Evolutionary conservation across 129 eudicot genomes (phyloP).

Genomic region (Arctium minus): DNA sequence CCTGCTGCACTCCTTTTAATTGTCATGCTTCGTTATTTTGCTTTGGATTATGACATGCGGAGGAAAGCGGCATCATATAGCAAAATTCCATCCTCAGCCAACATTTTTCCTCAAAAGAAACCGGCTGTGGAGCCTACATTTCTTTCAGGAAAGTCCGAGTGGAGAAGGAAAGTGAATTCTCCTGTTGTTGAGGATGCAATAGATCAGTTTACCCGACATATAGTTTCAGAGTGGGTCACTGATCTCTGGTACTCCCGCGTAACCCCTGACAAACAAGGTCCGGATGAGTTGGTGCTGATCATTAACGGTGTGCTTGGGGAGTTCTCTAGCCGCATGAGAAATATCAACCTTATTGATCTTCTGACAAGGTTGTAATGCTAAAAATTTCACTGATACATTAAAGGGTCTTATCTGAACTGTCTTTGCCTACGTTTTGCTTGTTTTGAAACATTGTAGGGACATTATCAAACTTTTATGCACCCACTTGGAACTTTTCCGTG

Average conservation of each 20-base stretch:
- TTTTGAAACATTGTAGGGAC: conserved; percentile 61
- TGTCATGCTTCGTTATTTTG: conserved; percentile 59
- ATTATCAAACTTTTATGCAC: conserved; percentile 59
- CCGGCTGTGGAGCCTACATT: conserved; percentile 31
- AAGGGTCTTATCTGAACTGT: neutral
- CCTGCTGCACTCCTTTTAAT: conserved; percentile 78
- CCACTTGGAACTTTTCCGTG: conserved; percentile 85
- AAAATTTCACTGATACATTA: conserved; percentile 6
- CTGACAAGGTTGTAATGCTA: conserved; percentile 65
- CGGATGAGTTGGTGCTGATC: conserved; percentile 87
- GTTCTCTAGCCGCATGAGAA: conserved; percentile 82
- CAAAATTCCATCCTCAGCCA: conserved; percentile 42
- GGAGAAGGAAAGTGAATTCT: conserved; percentile 89
- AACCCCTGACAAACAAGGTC: conserved; percentile 95
- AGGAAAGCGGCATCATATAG: conserved; percentile 82
- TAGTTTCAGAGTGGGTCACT: conserved; percentile 98
- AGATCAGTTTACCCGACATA: conserved; percentile 79
- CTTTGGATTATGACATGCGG: conserved; percentile 76
- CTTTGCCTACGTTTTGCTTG: neutral
- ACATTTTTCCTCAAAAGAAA: conserved; percentile 31
- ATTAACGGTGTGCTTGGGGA: conserved; percentile 88
- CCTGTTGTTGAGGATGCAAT: conserved; percentile 96
- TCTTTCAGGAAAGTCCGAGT: conserved; percentile 48
- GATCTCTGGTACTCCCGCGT: conserved; percentile 93
- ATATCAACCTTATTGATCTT: conserved; percentile 83